Base-by-base conservation (phyloP, 75 land plant species). In the Pinus tabuliformis region DNA sequence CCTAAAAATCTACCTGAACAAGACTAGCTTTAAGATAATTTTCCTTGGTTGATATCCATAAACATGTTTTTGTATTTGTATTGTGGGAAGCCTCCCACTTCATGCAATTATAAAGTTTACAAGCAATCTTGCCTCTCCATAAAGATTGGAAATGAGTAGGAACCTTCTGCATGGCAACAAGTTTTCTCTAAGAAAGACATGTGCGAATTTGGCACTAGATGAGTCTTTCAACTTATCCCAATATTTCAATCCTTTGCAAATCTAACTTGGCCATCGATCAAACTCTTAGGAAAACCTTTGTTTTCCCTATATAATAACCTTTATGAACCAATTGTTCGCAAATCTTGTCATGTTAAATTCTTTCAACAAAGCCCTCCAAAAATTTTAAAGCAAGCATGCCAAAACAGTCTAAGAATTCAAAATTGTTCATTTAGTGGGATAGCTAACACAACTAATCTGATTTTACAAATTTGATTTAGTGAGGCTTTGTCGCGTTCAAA, bases 201-300 rank as follows among this genome's bases (percentile, higher is more conserved):
- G 98, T 93, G 30, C 87, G 85, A 15, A 95, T 92, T 81, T 85
- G 85, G 54, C 98, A 78, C 74, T 95, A 96, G 56, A 95, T 93
- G 61, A 62, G 78, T 84, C 76, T 93, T 52, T 90, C 96, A 54
- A 96, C 96, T 81, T 84, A 86, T 36, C 88, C 89, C 75, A 95
- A 73, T 75, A 95, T 72, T 78, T 95, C 98, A 59, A 87, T 83
- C 77, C 98, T 82, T 76, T 89, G 77, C 3, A 90, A 86, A 89
- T 95, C 98, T 49, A 95, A 79, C 70, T 92, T 93, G 54, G 96
- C 98, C 98, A 95, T 95, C 83, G 93, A 96, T 24, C 98, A 95
- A 20, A 95, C 95, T 80, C 97, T 82, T 49, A 94, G 89, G 68
- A 94, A 94, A 70, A 95, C 93, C 79, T 92, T 95, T 54, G 91